phyloP scores from a whole-genome alignment of 2,329 filamentous ascomycete species.

The Leptographium lundbergii region DNA sequence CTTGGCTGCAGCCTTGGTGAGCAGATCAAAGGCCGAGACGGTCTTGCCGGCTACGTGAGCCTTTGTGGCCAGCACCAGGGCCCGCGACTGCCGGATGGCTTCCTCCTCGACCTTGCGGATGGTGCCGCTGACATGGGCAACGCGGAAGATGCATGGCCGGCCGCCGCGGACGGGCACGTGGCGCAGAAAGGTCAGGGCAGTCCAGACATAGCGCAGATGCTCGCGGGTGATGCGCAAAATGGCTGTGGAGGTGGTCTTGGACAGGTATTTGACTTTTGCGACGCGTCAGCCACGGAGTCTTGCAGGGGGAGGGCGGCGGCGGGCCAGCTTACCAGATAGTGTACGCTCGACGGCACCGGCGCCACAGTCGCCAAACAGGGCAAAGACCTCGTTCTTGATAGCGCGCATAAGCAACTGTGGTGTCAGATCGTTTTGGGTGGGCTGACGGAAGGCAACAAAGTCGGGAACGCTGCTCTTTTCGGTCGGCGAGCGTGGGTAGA shows the following conservation, averaged over 20 bases:
- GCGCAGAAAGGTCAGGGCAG: slow-evolving; percentile 70
- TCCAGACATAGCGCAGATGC: slow-evolving; percentile 82
- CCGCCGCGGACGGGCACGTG: slow-evolving; percentile 48
- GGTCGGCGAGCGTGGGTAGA: slow-evolving; percentile 55
- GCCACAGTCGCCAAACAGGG: slow-evolving; percentile 82
- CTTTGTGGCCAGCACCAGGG: slow-evolving; percentile 55
- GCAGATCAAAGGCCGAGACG: slow-evolving; percentile 16
- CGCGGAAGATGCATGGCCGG: slow-evolving; percentile 63
- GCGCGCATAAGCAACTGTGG: slow-evolving; percentile 51
- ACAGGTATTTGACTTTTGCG: slow-evolving; percentile 80
- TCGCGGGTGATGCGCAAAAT: slow-evolving; percentile 75
- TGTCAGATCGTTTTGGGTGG: slow-evolving; percentile 61
- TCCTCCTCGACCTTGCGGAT: slow-evolving; percentile 88
- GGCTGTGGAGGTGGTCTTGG: slow-evolving; percentile 81
- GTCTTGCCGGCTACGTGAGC: slow-evolving; percentile 30
- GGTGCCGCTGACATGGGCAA: slow-evolving; percentile 81
- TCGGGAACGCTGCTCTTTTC: slow-evolving; percentile 29
- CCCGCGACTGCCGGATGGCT: slow-evolving; percentile 64
- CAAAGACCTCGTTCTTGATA: slow-evolving; percentile 56
- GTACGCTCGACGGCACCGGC: slow-evolving; percentile 58
- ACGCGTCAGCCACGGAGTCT: neutral
- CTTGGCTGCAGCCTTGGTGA: slow-evolving; percentile 17
- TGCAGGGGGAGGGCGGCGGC: neutral
- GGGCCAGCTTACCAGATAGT: slow-evolving; percentile 43
- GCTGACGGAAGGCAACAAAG: slow-evolving; percentile 64